Percentiles rank a stretch among this genome's conserved stretches.
phyloP scores from a whole-genome alignment of 1,139 yeast genomes.

The Scheffersomyces titani region DNA sequence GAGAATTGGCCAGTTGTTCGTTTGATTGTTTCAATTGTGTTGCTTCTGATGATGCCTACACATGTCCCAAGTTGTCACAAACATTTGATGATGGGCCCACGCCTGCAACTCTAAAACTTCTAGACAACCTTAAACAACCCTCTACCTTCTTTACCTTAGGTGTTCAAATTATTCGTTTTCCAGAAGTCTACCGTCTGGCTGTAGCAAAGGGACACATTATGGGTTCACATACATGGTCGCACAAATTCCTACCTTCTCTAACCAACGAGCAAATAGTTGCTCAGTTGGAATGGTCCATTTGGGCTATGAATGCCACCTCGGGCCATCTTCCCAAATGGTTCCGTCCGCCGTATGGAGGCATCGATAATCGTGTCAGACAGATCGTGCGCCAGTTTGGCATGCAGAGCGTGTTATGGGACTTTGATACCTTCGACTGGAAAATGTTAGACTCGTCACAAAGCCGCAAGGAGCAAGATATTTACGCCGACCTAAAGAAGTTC shows the following conservation, averaged over 20 bases:
- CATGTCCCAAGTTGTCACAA: slow-evolving; percentile 76
- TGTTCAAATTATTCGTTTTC: slow-evolving; percentile 71
- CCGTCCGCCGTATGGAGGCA: slow-evolving; percentile 95
- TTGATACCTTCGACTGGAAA: slow-evolving; percentile 91
- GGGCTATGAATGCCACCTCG: slow-evolving; percentile 98
- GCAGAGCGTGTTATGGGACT: slow-evolving; percentile 89
- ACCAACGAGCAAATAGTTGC: slow-evolving; percentile 81
- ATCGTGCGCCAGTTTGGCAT: slow-evolving; percentile 84
- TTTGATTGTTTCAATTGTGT: slow-evolving; percentile 86
- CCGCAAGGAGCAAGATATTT: slow-evolving; percentile 46
- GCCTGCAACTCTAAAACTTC: slow-evolving; percentile 60
- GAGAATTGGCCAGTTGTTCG: slow-evolving; percentile 55
- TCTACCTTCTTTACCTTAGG: slow-evolving; percentile 88
- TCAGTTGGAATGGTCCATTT: slow-evolving; percentile 90
- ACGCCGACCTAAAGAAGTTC: slow-evolving; percentile 58
- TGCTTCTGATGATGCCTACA: slow-evolving; percentile 71
- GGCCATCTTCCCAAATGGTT: slow-evolving; percentile 90
- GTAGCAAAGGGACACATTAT: slow-evolving; percentile 69
- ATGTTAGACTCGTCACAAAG: slow-evolving; percentile 40
- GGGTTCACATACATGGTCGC: slow-evolving; percentile 94
- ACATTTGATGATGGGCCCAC: slow-evolving; percentile 97
- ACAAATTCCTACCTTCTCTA: slow-evolving; percentile 76
- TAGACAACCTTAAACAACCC: slow-evolving; percentile 48
- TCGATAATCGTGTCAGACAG: slow-evolving; percentile 80
- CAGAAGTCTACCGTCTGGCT: slow-evolving; percentile 66